Evolutionary conservation across 2,329 filamentous ascomycete genomes (phyloP).

Genomic region (Anthostomella pinea): DNA sequence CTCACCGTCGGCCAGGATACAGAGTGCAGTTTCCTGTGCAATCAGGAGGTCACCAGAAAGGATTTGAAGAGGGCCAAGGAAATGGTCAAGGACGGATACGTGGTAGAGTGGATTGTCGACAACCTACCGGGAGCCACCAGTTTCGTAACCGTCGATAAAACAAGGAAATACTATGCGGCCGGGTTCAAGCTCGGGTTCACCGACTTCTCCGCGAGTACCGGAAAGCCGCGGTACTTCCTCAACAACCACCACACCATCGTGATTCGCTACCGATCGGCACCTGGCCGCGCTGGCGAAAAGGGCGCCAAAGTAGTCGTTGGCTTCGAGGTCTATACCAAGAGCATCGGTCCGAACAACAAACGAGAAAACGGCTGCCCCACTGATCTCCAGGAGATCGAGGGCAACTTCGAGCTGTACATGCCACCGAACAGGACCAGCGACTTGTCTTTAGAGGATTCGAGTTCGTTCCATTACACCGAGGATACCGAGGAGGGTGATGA

Average conservation of each 20-base stretch:
- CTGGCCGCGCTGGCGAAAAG: constrained; percentile 63
- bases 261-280: constrained; percentile 71
- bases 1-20: constrained; percentile 74
- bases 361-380: constrained; percentile 67
- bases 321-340: constrained; percentile 89
- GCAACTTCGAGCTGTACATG: constrained; percentile 68
- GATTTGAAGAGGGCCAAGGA: constrained; percentile 67
- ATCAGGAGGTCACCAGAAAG: constrained; percentile 58
- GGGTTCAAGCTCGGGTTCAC: constrained; percentile 86
- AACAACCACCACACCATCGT: constrained; percentile 89
- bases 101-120: constrained; percentile 92
- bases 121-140: constrained; percentile 86
- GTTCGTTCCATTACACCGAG: constrained; percentile 58
- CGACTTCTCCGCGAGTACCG: constrained; percentile 58
- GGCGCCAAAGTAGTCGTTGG: constrained; percentile 80
- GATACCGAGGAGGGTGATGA: constrained; percentile 57
- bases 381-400: constrained; percentile 60
- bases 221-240: constrained; percentile 66
- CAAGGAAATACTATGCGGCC: constrained; percentile 81
- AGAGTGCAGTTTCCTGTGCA: constrained; percentile 71
- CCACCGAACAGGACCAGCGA: constrained; percentile 58
- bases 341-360: constrained; percentile 60
- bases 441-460: constrained; percentile 45
- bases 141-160: constrained; percentile 83
- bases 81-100: constrained; percentile 74